A percentile compares a stretch with the other conserved stretches of the same genome.
Evolutionary conservation across 306 rosid genomes (phyloP).

Genomic region (Spatholobus suberectus): DNA sequence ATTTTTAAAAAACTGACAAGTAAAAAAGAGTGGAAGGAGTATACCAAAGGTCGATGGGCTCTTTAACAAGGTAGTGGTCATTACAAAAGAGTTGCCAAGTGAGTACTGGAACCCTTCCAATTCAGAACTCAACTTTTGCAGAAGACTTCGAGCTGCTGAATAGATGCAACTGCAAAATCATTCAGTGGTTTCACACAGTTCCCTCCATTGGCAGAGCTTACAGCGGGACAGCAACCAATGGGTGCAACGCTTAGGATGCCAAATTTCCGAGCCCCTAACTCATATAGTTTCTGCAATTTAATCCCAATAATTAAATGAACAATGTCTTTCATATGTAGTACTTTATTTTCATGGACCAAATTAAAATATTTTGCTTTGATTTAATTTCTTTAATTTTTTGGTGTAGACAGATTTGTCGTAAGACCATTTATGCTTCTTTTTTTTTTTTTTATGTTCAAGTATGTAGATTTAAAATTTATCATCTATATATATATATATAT

Average conservation of each 20-base stretch:
- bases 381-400: too few species aligned
- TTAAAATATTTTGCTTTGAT: not conserved
- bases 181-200: constrained; percentile 40
- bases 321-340: not conserved
- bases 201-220: constrained; percentile 18
- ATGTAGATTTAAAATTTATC: too few species aligned
- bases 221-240: constrained; percentile 58
- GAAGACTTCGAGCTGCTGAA: not conserved
- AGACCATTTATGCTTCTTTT: too few species aligned
- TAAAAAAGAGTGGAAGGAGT: too few species aligned
- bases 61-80: constrained; percentile 23
- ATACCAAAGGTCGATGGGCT: constrained; percentile 21
- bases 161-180: constrained; percentile 41
- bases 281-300: constrained; percentile 47
- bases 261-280: constrained; percentile 60
- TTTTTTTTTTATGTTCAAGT: too few species aligned
- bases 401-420: too few species aligned
- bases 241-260: constrained; percentile 54
- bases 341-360: not conserved
- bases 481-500: too few species aligned
- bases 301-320: not conserved
- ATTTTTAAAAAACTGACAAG: too few species aligned
- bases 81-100: constrained; percentile 44
- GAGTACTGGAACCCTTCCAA: constrained; percentile 49
- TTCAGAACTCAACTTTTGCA: constrained; percentile 46